phyloP scores from a whole-genome alignment of 2,329 filamentous ascomycete species.

The Xylariaceae sp. region DNA sequence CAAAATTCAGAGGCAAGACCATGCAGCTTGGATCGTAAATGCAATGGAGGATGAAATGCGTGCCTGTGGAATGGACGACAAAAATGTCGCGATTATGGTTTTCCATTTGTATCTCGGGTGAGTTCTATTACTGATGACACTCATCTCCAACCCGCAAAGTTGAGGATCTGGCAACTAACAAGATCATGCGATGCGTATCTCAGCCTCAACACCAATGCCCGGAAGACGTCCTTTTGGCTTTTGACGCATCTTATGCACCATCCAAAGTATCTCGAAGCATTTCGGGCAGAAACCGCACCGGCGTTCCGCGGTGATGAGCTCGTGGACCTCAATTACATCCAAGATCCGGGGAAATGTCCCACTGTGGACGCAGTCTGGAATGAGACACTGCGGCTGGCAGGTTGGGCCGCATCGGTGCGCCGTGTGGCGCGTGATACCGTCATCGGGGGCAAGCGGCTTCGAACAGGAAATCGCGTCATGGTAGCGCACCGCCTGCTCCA shows the following conservation, averaged over 20 bases:
- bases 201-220: constrained; percentile 30
- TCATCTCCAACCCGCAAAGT: no score
- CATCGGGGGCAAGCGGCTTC: constrained; percentile 28
- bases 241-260: constrained; percentile 22
- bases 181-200: no score
- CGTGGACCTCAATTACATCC: constrained; percentile 32
- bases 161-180: no score
- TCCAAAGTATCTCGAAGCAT: constrained; percentile 15
- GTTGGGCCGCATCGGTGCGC: constrained; percentile 25
- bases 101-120: constrained; percentile 18
- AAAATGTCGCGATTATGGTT: constrained; percentile 19
- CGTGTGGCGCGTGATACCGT: constrained; percentile 20
- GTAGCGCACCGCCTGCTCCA: constrained; percentile 29
- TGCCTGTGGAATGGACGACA: constrained; percentile 14
- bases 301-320: constrained; percentile 29
- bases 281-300: constrained; percentile 22
- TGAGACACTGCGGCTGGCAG: constrained; percentile 25
- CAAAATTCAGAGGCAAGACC: not conserved
- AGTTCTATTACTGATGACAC: not conserved
- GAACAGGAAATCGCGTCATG: constrained; percentile 27
- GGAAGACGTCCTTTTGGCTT: constrained; percentile 29
- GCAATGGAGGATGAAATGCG: constrained; percentile 22
- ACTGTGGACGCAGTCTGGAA: constrained; percentile 25
- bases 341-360: constrained; percentile 24
- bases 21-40: constrained; percentile 21